Base-by-base conservation (phyloP, 1,284 basidiomycete genomes). In the Coriolopsis trogii region DNA sequence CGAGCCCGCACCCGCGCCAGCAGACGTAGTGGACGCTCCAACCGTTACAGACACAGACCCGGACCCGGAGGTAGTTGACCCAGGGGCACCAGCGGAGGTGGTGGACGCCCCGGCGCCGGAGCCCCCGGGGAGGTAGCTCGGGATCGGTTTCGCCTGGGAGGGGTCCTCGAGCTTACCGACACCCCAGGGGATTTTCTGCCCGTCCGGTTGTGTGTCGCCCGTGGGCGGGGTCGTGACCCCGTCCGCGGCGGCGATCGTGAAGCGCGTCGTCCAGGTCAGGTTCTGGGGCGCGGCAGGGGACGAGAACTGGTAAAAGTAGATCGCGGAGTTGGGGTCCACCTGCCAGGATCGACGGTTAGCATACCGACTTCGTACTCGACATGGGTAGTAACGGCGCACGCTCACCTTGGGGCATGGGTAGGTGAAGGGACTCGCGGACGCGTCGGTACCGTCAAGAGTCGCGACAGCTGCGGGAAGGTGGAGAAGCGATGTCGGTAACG, bases 281-380 rank as follows among this genome's bases (percentile, higher is more conserved):
- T 74, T 69, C 24, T 64, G 3, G 16, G 51, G 51, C 0, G 77
- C 64, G 4, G 59, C 61, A 1, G 77, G 68, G 3, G 79, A 68
- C 13, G 79, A 76, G 73, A 85, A 91, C 65, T 89, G 87, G 69
- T 89, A 91, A 75, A 93, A 92, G 72, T 91, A 93, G 59, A 92
- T 84, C 24, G 82, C 68, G 2, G 89, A 76, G 67, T 87, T 76
- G 31, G 84, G 82, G n/a, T 72, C 73, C 20, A 94, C 90, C 77
- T 87, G 63, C 9, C n/a, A n/a, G n/a, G n/a, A n/a, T n/a, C n/a
- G 23, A 15, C 24, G 34, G 37, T 24, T 34, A 25, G 23, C 37
- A 18, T 28, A 37, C 6, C 6, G 28, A 9, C 13, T 4, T 4
- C 37, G 28, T 31, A 28, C 29, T 20, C 26, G 7, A 18, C 10